Evolutionary conservation across 495 filamentous ascomycete species (phyloP).

Genomic region (Penicillium simplicissimum): DNA sequence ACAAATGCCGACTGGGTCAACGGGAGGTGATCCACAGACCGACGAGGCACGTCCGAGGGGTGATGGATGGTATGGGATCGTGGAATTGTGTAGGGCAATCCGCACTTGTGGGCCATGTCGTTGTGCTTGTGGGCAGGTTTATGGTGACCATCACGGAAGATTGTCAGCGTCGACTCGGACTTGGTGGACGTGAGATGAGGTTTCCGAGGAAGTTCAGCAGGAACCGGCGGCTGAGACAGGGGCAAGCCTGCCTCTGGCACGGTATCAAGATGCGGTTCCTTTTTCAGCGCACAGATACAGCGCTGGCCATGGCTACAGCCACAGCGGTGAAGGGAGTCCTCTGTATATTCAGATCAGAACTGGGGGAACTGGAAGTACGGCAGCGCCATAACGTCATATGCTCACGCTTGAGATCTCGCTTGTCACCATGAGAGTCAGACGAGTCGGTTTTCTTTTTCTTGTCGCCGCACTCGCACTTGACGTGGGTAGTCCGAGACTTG

Average conservation of each 20-base stretch:
- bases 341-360: slow-evolving; percentile 46
- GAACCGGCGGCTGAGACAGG: slow-evolving; percentile 33
- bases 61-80: slow-evolving; percentile 70
- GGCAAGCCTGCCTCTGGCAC: slow-evolving; percentile 32
- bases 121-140: slow-evolving; percentile 89
- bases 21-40: slow-evolving; percentile 70
- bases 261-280: slow-evolving; percentile 74
- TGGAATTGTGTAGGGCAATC: slow-evolving; percentile 77
- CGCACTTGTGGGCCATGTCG: slow-evolving; percentile 79
- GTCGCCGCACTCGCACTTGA: slow-evolving; percentile 96
- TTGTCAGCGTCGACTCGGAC: slow-evolving; percentile 79
- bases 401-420: slow-evolving; percentile 63
- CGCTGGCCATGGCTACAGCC: slow-evolving; percentile 89
- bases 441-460: slow-evolving; percentile 69
- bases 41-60: slow-evolving; percentile 56
- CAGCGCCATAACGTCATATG: slow-evolving; percentile 37
- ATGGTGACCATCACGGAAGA: slow-evolving; percentile 92
- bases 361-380: slow-evolving; percentile 26
- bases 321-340: slow-evolving; percentile 67
- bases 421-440: slow-evolving; percentile 61
- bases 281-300: slow-evolving; percentile 91
- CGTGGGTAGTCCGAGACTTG: slow-evolving; percentile 94
- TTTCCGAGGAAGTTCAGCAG: slow-evolving; percentile 56
- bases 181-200: slow-evolving; percentile 77
- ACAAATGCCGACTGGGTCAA: slow-evolving; percentile 47